These are phyloP conservation scores for Nitzschia palea DNA, from an alignment of 108 stramenopile genomes.

Conservation along the genomic window DNA sequence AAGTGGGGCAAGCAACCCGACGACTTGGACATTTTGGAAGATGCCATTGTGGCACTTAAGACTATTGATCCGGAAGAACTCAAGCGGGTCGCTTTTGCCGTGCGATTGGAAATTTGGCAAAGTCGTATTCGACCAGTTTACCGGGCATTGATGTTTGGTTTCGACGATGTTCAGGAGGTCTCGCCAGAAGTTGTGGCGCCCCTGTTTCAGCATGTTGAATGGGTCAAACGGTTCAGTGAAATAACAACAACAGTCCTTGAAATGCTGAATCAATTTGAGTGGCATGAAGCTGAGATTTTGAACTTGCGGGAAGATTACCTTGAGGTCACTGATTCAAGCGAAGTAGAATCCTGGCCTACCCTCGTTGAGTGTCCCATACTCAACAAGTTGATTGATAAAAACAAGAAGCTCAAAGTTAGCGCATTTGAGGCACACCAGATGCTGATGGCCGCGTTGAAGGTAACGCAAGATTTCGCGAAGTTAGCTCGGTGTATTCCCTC, in stretches of 20 bases:
- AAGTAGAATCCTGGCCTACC: constrained; percentile 57
- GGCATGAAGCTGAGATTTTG: constrained; percentile 24
- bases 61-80: constrained; percentile 33
- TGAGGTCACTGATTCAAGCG: neutral
- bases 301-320: constrained; percentile 16
- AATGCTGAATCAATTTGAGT: constrained; percentile 28
- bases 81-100: constrained; percentile 36
- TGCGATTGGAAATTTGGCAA: constrained; percentile 70
- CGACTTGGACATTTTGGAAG: constrained; percentile 41
- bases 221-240: constrained; percentile 52
- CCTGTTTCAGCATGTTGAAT: constrained; percentile 47
- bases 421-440: constrained; percentile 64
- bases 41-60: constrained; percentile 51
- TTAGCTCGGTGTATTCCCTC: constrained; percentile 58
- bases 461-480: constrained; percentile 45
- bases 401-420: constrained; percentile 27
- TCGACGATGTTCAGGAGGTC: constrained; percentile 68
- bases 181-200: constrained; percentile 47
- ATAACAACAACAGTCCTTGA: constrained; percentile 29
- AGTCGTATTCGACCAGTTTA: constrained; percentile 57
- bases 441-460: constrained; percentile 55
- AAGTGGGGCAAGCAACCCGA: constrained; percentile 61
- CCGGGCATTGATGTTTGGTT: constrained; percentile 74
- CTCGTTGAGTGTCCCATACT: constrained; percentile 54
- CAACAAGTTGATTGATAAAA: constrained; percentile 30